A percentile compares a stretch with the other conserved stretches of the same genome.
phyloP scores from a whole-genome alignment of 305 asterid genomes.

The Salvia sclarea region DNA sequence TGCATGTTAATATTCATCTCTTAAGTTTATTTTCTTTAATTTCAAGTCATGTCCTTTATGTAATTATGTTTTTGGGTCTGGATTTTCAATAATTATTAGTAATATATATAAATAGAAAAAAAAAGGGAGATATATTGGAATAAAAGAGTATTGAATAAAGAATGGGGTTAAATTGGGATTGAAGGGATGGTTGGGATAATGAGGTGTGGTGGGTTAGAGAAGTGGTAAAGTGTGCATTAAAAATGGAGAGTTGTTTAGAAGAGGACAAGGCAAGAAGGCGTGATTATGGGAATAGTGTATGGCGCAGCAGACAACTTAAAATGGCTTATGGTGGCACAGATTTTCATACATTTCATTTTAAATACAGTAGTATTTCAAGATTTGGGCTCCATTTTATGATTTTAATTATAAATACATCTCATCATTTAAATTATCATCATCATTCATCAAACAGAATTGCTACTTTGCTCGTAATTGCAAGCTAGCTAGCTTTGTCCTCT shows the following conservation, averaged over 20 bases:
- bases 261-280: slow-evolving; percentile 52
- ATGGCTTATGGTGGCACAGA: slow-evolving; percentile 24
- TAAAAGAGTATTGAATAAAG: slow-evolving; percentile 14
- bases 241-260: slow-evolving; percentile 44
- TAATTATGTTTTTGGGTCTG: too few species aligned
- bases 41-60: too few species aligned
- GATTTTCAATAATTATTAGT: too few species aligned
- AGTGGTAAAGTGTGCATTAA: slow-evolving; percentile 40
- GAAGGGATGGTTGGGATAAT: slow-evolving; percentile 41
- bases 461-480: neutral
- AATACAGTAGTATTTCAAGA: neutral
- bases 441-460: neutral
- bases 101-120: too few species aligned
- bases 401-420: too few species aligned
- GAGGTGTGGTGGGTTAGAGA: slow-evolving; percentile 36
- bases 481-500: too few species aligned
- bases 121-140: neutral
- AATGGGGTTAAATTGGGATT: slow-evolving; percentile 31
- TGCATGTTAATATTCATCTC: too few species aligned
- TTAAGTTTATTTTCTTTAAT: too few species aligned
- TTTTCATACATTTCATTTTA: neutral
- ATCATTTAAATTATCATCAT: neutral
- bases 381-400: neutral
- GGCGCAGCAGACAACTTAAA: slow-evolving; percentile 37
- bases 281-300: slow-evolving; percentile 45